Evolutionary conservation across 306 rosid species (phyloP).

Genomic region (Sphenostylis stenocarpa): DNA sequence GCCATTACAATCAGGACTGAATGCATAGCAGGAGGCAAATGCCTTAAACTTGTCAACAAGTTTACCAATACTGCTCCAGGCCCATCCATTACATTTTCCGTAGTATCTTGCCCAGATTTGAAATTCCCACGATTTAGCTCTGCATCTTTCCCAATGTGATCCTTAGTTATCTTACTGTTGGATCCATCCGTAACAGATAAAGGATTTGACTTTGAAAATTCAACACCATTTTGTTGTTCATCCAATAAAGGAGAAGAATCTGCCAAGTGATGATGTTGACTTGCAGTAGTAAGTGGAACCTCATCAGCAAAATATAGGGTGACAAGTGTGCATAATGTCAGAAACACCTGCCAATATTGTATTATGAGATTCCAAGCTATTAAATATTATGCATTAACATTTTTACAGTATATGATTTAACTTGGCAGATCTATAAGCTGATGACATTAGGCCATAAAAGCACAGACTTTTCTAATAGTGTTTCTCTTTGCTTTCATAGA

Average conservation of each 20-base stretch:
- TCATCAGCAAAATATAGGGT: constrained; percentile 92
- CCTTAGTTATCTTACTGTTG: constrained; percentile 38
- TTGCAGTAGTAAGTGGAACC: constrained; percentile 66
- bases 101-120: constrained; percentile 53
- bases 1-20: constrained; percentile 96
- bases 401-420: background rate
- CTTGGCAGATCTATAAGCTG: constrained; percentile 13
- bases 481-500: background rate
- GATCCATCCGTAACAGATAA: constrained; percentile 30
- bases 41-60: constrained; percentile 90
- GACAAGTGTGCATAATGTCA: constrained; percentile 78
- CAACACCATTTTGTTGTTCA: constrained; percentile 54
- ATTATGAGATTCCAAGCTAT: constrained; percentile 27
- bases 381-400: background rate
- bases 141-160: constrained; percentile 42
- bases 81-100: constrained; percentile 63
- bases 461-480: background rate
- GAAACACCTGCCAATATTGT: constrained; percentile 68
- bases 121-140: constrained; percentile 42
- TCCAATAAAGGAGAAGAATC: constrained; percentile 92
- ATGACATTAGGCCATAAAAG: background rate
- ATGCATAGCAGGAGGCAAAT: constrained; percentile 97
- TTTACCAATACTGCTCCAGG: constrained; percentile 95
- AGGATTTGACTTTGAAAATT: constrained; percentile 47
- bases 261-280: constrained; percentile 49